These are phyloP conservation scores for Vitis hybrid DNA, from an alignment of 177 flowering plant genomes.

Conservation along the genomic window DNA sequence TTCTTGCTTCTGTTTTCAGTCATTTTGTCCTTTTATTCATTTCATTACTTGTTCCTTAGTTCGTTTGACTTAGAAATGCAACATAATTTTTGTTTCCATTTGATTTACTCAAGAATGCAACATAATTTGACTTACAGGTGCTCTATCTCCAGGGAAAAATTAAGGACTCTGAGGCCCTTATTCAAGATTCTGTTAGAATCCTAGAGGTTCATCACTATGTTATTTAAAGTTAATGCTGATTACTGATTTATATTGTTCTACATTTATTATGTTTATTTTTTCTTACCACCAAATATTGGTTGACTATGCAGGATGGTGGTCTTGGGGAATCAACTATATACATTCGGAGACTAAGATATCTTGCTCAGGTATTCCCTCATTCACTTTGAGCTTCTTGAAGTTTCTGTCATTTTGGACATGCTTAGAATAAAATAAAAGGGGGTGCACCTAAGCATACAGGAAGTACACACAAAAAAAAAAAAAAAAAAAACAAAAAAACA, in stretches of 20 bases:
- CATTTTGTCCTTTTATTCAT: not conserved
- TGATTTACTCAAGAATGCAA: not conserved
- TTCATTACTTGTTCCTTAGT: not conserved
- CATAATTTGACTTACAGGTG: constrained; percentile 43
- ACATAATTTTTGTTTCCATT: not conserved
- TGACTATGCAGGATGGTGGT: constrained; percentile 55
- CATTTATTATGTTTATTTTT: not conserved
- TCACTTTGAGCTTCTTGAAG: too few species aligned
- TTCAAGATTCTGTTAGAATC: constrained; percentile 74
- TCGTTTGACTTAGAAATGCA: not conserved
- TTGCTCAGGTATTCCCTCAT: constrained; percentile 58
- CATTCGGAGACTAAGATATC: constrained; percentile 63
- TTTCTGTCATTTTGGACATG: not conserved
- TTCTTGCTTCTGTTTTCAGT: too few species aligned
- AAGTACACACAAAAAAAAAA: too few species aligned
- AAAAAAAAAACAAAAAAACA: too few species aligned
- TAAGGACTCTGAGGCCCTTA: constrained; percentile 66
- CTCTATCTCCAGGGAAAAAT: constrained; percentile 71
- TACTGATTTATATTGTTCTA: not conserved
- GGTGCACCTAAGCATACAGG: too few species aligned
- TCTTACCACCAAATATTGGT: constrained; percentile 8
- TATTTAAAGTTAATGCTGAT: constrained; percentile 7
- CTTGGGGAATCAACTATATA: constrained; percentile 67
- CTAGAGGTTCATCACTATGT: constrained; percentile 53
- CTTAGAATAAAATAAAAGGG: not conserved